These are phyloP conservation scores for Cylindricascospora bacillispora DNA, from an alignment of 1,139 yeast genomes.

Conservation along the genomic window DNA sequence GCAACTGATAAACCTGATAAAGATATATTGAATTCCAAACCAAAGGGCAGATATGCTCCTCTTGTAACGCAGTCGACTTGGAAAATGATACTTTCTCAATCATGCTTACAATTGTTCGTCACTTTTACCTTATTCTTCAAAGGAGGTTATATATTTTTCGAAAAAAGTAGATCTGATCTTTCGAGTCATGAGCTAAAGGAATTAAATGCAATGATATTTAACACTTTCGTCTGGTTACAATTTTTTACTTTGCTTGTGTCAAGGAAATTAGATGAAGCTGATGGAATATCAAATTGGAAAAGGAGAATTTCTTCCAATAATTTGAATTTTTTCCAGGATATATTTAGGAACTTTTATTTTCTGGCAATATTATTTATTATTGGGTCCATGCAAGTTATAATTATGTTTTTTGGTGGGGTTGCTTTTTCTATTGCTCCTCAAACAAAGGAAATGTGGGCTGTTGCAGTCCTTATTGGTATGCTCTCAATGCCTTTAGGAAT, in stretches of 20 bases:
- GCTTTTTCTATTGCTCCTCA: conserved; percentile 77
- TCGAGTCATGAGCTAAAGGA: conserved; percentile 40
- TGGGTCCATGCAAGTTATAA: conserved; percentile 71
- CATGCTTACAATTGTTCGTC: conserved; percentile 59
- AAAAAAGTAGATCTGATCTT: conserved; percentile 25
- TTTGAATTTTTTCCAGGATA: conserved; percentile 71
- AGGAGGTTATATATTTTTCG: conserved; percentile 51
- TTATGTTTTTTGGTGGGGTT: conserved; percentile 95
- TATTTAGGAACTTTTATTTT: conserved; percentile 74
- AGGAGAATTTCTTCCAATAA: conserved; percentile 48
- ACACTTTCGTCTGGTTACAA: conserved; percentile 96
- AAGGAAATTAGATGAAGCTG: conserved; percentile 83
- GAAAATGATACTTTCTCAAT: conserved; percentile 94
- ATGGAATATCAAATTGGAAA: conserved; percentile 43
- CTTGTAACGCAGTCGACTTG: conserved; percentile 87
- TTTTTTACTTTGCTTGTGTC: conserved; percentile 87
- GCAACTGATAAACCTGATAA: conserved; percentile 97
- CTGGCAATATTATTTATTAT: conserved; percentile 57
- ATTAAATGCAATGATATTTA: conserved; percentile 77
- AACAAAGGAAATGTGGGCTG: conserved; percentile 80
- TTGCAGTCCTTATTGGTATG: conserved; percentile 75
- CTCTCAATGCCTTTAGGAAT: conserved; percentile 72
- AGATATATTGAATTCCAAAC: conserved; percentile 62
- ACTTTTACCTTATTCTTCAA: conserved; percentile 75
- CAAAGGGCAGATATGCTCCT: conserved; percentile 72